Conservation (phyloP, 345 rosid genomes). For the Ailanthus altissimus region DNA sequence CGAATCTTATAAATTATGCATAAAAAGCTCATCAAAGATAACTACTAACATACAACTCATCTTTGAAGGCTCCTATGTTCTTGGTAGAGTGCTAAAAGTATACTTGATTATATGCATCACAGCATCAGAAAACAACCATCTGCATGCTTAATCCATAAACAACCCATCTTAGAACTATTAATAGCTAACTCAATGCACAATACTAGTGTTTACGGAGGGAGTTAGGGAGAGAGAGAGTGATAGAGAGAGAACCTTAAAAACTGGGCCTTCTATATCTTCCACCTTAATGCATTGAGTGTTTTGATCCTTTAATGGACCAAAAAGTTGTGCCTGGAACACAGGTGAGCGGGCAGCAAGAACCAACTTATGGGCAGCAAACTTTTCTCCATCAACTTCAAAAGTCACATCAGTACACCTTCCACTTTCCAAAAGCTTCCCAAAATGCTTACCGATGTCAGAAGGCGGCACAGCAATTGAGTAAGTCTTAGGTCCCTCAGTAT, state of each 20-base stretch:
- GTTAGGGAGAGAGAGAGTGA: background rate
- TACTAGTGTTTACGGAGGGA: background rate
- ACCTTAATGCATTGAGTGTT: slow-evolving; percentile 49
- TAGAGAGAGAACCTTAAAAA: slow-evolving; percentile 59
- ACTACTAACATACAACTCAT: background rate
- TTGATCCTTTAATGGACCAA: slow-evolving; percentile 64
- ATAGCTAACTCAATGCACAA: slow-evolving; percentile 1
- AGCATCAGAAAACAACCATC: background rate
- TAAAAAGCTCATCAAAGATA: slow-evolving; percentile 2
- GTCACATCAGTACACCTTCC: slow-evolving; percentile 56
- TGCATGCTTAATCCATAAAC: background rate
- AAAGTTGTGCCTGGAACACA: slow-evolving; percentile 79
- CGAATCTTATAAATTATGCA: slow-evolving; percentile 22
- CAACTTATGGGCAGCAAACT: slow-evolving; percentile 66
- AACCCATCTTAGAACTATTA: background rate
- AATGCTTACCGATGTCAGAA: slow-evolving; percentile 56
- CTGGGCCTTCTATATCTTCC: slow-evolving; percentile 66
- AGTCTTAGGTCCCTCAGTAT: slow-evolving; percentile 67
- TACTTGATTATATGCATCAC: background rate
- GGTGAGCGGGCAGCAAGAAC: slow-evolving; percentile 80
- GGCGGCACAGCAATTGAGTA: slow-evolving; percentile 58
- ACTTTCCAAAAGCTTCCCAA: slow-evolving; percentile 62
- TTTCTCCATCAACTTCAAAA: slow-evolving; percentile 66
- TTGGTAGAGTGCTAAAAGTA: background rate
- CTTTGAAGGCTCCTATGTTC: slow-evolving; percentile 13